These are phyloP conservation scores for Talaromyces borbonicus DNA, from an alignment of 495 filamentous ascomycete species.

Conservation along the genomic window DNA sequence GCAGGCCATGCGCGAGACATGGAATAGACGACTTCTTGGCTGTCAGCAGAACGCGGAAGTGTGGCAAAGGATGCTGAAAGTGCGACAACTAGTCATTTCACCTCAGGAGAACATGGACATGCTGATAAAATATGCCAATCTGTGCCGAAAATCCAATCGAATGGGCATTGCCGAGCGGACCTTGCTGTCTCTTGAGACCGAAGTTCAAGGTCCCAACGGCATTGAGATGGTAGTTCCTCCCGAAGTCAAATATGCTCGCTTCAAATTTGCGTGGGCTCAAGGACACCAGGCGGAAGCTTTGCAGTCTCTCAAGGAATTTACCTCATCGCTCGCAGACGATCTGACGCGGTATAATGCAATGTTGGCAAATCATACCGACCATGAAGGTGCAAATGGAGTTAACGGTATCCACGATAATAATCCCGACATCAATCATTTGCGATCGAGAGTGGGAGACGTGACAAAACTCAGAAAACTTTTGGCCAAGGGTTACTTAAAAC, in stretches of 20 bases:
- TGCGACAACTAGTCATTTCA: constrained; percentile 80
- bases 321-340: constrained; percentile 62
- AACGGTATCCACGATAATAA: constrained; percentile 48
- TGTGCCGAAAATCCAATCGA: constrained; percentile 90
- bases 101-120: constrained; percentile 93
- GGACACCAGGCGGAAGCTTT: constrained; percentile 64
- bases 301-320: constrained; percentile 72
- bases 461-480: constrained; percentile 58
- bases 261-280: constrained; percentile 91
- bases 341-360: constrained; percentile 52
- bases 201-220: constrained; percentile 44
- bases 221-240: constrained; percentile 49
- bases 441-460: constrained; percentile 33
- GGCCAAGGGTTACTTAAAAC: constrained; percentile 88
- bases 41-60: constrained; percentile 97
- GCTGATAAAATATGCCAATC: constrained; percentile 98
- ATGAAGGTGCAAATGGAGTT: constrained; percentile 45
- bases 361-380: constrained; percentile 31
- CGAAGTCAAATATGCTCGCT: constrained; percentile 78
- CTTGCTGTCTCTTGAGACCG: constrained; percentile 67
- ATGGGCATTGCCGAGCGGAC: constrained; percentile 95
- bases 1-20: constrained; percentile 81
- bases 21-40: constrained; percentile 88
- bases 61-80: constrained; percentile 96
- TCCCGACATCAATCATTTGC: constrained; percentile 25